Evolutionary conservation across 2,329 filamentous ascomycete species (phyloP).

Genomic region (Colletotrichum lindemuthianum): DNA sequence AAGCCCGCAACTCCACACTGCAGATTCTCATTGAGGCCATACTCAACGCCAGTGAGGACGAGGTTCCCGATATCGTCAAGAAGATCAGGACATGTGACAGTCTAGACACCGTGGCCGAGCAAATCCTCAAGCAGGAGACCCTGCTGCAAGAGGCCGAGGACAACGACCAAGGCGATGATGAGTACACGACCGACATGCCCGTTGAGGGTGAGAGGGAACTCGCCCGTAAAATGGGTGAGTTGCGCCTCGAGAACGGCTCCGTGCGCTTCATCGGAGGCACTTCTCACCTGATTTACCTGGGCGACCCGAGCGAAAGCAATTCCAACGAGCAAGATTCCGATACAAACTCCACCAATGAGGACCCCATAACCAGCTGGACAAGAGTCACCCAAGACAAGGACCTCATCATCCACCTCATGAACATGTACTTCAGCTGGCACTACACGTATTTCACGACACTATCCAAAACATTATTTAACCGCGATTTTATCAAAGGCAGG

Average conservation of each 20-base stretch:
- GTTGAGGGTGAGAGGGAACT: constrained; percentile 78
- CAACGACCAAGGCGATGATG: constrained; percentile 51
- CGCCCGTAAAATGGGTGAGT: constrained; percentile 91
- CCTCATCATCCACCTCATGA: constrained; percentile 86
- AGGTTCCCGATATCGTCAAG: constrained; percentile 82
- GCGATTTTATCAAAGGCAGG: constrained; percentile 81
- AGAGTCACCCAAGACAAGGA: constrained; percentile 82
- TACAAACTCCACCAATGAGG: constrained; percentile 63
- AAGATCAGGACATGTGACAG: constrained; percentile 88
- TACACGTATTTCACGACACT: constrained; percentile 96
- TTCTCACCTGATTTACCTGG: constrained; percentile 88
- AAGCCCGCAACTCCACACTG: constrained; percentile 86
- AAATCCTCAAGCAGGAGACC: constrained; percentile 58
- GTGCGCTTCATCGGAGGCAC: constrained; percentile 94
- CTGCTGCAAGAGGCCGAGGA: constrained; percentile 48
- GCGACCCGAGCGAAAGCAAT: constrained; percentile 54
- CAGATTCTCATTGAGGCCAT: constrained; percentile 95
- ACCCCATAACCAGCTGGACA: constrained; percentile 88
- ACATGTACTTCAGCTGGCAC: constrained; percentile 99
- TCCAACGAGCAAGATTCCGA: constrained; percentile 54
- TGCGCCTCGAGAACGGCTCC: constrained; percentile 86
- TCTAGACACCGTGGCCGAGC: constrained; percentile 65
- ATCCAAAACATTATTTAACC: constrained; percentile 85
- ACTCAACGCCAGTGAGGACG: constrained; percentile 88
- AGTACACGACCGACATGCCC: constrained; percentile 52